Evolutionary conservation across 2,329 filamentous ascomycete genomes (phyloP).

Genomic region (Ophiostoma montium): DNA sequence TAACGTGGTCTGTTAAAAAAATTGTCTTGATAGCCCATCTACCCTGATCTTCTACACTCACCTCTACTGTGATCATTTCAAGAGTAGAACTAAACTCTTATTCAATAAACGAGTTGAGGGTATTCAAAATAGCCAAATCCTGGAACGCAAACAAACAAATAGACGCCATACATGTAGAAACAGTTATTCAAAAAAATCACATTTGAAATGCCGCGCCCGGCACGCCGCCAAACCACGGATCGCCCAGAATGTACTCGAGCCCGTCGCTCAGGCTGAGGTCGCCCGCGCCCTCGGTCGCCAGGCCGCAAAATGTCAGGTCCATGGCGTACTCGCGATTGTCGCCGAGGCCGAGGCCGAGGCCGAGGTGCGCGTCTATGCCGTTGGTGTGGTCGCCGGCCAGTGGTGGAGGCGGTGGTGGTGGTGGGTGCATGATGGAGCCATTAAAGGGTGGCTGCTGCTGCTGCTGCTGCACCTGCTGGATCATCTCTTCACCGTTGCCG

Average conservation of each 20-base stretch:
- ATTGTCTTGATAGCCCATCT: too few relatives aligned
- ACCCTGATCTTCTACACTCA: too few relatives aligned
- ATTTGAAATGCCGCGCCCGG: conserved; percentile 4
- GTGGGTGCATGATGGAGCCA: background rate
- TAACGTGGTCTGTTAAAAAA: too few relatives aligned
- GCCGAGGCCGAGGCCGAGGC: conserved; percentile 20
- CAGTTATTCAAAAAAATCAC: background rate
- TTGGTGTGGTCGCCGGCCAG: conserved; percentile 19
- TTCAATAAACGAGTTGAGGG: background rate
- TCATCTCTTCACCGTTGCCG: background rate
- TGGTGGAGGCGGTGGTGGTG: background rate
- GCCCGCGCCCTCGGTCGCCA: conserved; percentile 7
- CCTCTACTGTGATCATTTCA: too few relatives aligned
- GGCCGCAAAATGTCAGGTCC: conserved; percentile 26
- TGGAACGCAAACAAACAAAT: background rate
- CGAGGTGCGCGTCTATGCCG: conserved; percentile 18
- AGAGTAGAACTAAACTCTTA: too few relatives aligned
- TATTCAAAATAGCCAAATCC: background rate
- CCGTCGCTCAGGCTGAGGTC: conserved; percentile 18
- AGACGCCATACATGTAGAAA: background rate
- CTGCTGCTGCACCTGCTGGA: conserved; percentile 11
- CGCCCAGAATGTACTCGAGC: conserved; percentile 24
- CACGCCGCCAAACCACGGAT: conserved; percentile 26
- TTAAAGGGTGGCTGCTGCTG: background rate
- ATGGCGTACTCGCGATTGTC: conserved; percentile 30